phyloP scores from a whole-genome alignment of 768 basidiomycete species.

The Boletus rubropictus region DNA sequence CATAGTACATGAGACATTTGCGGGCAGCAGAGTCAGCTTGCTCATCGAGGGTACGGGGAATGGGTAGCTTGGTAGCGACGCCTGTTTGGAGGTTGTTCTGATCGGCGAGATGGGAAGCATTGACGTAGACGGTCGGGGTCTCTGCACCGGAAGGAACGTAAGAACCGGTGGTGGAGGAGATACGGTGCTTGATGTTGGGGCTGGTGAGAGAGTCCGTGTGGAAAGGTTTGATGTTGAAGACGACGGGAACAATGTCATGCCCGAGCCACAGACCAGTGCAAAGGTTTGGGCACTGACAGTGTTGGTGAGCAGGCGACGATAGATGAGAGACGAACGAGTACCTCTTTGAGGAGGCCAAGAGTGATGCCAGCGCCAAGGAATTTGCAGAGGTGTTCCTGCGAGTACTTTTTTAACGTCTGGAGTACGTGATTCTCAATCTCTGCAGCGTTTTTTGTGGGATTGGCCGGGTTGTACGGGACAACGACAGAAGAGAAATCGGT shows the following conservation, averaged over 20 bases:
- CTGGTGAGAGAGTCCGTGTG: constrained; percentile 75
- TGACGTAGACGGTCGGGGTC: constrained; percentile 66
- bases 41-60: constrained; percentile 73
- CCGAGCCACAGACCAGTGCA: constrained; percentile 82
- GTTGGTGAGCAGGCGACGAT: constrained; percentile 15
- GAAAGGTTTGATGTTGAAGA: constrained; percentile 80
- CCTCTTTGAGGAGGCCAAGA: constrained; percentile 63
- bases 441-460: constrained; percentile 50
- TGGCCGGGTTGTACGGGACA: constrained; percentile 47
- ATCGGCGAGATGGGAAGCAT: constrained; percentile 46
- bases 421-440: constrained; percentile 62
- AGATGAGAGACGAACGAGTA: constrained; percentile 23
- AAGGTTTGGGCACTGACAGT: constrained; percentile 61
- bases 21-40: constrained; percentile 84
- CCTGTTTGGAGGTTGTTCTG: constrained; percentile 38
- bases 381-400: constrained; percentile 74
- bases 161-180: constrained; percentile 74
- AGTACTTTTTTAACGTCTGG: constrained; percentile 64
- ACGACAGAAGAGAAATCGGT: constrained; percentile 65
- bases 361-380: constrained; percentile 82
- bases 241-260: constrained; percentile 77
- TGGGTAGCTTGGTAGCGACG: constrained; percentile 56
- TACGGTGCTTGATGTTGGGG: constrained; percentile 76
- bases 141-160: constrained; percentile 73
- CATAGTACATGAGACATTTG: constrained; percentile 79